These are phyloP conservation scores for Physcomitrellopsis africana DNA, from an alignment of 225 moss, liverwort and hornwort species.

Conservation along the genomic window DNA sequence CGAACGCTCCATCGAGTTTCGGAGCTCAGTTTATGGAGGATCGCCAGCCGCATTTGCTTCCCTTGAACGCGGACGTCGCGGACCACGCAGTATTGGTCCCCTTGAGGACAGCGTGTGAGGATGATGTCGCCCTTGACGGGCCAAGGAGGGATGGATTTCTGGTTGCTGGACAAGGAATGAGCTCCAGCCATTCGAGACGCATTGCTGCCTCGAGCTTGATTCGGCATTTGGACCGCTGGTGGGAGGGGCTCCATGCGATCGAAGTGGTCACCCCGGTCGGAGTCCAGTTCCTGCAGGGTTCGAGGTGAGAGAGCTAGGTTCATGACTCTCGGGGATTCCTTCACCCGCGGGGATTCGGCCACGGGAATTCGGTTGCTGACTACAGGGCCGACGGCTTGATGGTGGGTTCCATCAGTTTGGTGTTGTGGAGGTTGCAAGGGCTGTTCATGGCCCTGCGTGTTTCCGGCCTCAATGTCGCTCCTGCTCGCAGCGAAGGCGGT, in stretches of 20 bases:
- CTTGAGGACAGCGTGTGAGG: slow-evolving; percentile 37
- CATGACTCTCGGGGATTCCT: slow-evolving; percentile 42
- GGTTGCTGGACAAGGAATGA: slow-evolving; percentile 28
- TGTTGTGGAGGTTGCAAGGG: not conserved
- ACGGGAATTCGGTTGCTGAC: slow-evolving; percentile 34
- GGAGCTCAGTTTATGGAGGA: slow-evolving; percentile 46
- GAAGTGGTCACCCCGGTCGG: slow-evolving; percentile 20
- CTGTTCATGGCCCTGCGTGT: slow-evolving; percentile 17
- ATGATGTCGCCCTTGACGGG: slow-evolving; percentile 58
- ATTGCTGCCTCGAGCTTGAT: slow-evolving; percentile 39
- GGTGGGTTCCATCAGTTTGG: not conserved
- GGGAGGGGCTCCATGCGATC: slow-evolving; percentile 47
- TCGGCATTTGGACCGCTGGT: slow-evolving; percentile 39
- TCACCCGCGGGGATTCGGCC: slow-evolving; percentile 45
- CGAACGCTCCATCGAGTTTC: slow-evolving; percentile 57
- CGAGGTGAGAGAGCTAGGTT: slow-evolving; percentile 32
- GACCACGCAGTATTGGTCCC: slow-evolving; percentile 49
- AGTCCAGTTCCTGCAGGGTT: slow-evolving; percentile 39
- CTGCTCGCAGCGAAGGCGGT: slow-evolving; percentile 59
- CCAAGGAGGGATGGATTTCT: slow-evolving; percentile 55
- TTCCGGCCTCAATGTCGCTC: slow-evolving; percentile 40
- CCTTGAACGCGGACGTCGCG: slow-evolving; percentile 51
- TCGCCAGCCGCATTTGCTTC: slow-evolving; percentile 54
- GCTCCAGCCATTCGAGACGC: slow-evolving; percentile 32
- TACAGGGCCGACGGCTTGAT: slow-evolving; percentile 35